Base-by-base conservation (phyloP, 306 rosid genomes). In the Corylus heterophylla region DNA sequence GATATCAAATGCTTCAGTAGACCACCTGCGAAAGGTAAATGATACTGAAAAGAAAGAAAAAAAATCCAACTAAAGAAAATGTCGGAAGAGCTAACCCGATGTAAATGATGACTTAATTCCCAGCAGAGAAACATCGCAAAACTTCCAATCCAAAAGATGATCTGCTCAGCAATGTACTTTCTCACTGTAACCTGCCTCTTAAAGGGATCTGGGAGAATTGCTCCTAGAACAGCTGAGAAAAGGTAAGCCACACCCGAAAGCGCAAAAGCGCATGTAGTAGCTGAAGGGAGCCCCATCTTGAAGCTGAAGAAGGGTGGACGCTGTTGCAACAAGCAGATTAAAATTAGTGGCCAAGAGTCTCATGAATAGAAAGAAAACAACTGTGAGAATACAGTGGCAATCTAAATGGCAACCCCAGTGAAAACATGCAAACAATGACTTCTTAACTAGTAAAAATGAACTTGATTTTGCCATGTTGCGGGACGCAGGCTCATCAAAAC, bases 221-320 rank as follows among this genome's bases (percentile, higher is more conserved):
- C 78, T 25, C 85, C 54, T 7, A 91, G 73, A 74, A 73, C 39
- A 48, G 91, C 88, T 6, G 97, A 92, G 51, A 91, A 80, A 2
- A 87, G 37, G 74, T 73, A 87, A 69, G 90, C 94, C n/a, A 87
- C 80, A 62, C 50, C 49, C 17, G 98, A 88, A 77, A 93, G 96
- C 91, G 83, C 88, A 8, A 90, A 83, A 59, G 96, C 93, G 50
- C 82, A 76, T n/a, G 82, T 75, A 59, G 82, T 72, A 76, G 97
- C 98, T 0, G 82, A 81, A 42, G 90, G 98, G 48, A 93, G 67
- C 44, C 94, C 97, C 99, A 96, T 93, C 88, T 96, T 96, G 87
- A 93, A 93, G 87, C 95, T 96, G 87, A 89, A 93, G 81, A 89
- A 93, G 2, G 98, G 98, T 56, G 92, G 90, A 51, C 99, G 96